Conservation (phyloP, 805 yeast species). For the Jamesozyma lodderae region DNA sequence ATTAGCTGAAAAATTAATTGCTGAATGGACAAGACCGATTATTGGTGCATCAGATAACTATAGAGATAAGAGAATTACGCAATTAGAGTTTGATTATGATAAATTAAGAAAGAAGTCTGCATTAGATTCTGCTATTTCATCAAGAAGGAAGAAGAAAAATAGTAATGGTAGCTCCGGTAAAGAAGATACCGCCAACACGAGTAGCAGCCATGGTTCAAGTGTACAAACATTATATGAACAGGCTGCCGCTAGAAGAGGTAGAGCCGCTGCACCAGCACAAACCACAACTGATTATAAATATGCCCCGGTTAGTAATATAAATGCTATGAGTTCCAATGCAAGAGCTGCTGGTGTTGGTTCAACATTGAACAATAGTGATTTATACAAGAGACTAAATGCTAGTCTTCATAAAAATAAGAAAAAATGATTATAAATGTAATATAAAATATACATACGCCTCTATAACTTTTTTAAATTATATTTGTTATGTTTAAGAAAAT, state of each 20-base stretch:
- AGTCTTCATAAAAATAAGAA: slow-evolving; percentile 28
- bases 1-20: slow-evolving; percentile 81
- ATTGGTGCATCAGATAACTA: slow-evolving; percentile 93
- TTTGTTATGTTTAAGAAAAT: background rate
- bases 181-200: background rate
- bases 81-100: slow-evolving; percentile 58
- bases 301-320: slow-evolving; percentile 72
- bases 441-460: background rate
- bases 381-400: slow-evolving; percentile 65
- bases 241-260: slow-evolving; percentile 80
- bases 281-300: slow-evolving; percentile 80
- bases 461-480: slow-evolving; percentile 1
- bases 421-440: too few relatives aligned
- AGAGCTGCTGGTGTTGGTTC: slow-evolving; percentile 42
- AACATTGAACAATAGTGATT: slow-evolving; percentile 56
- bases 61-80: slow-evolving; percentile 70
- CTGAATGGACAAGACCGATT: slow-evolving; percentile 98
- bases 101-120: slow-evolving; percentile 35
- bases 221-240: slow-evolving; percentile 70
- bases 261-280: slow-evolving; percentile 95
- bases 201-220: slow-evolving; percentile 19
- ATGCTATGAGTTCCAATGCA: slow-evolving; percentile 31
- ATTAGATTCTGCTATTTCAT: slow-evolving; percentile 25
- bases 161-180: slow-evolving; percentile 8
- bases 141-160: slow-evolving; percentile 22